Evolutionary conservation across 83 land plant species (phyloP), one percentile per base, ranked within the genome.

Genomic region (Diphasiastrum complanatum): DNA sequence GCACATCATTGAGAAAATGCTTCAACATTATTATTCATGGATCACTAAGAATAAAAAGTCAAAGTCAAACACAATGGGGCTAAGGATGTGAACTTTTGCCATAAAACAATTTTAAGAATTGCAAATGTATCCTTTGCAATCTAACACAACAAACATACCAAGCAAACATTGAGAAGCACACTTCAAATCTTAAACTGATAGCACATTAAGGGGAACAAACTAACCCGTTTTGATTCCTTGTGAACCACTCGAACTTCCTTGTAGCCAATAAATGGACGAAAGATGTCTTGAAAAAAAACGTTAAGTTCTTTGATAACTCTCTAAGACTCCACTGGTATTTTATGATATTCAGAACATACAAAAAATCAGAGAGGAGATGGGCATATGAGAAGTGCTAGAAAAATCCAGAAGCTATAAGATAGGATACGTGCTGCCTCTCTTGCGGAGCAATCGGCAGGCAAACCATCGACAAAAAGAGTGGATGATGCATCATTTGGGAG

Each of bases 171-270:
- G n/a, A n/a, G n/a, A n/a, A n/a, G n/a, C n/a, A n/a, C n/a, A n/a
- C n/a, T n/a, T n/a, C n/a, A n/a, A n/a, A n/a, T n/a, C n/a, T n/a
- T n/a, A n/a, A n/a, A n/a, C n/a, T n/a, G n/a, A n/a, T n/a, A n/a
- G n/a, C n/a, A n/a, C n/a, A n/a, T n/a, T n/a, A n/a, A n/a, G n/a
- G n/a, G n/a, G n/a, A n/a, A n/a, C n/a, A n/a, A 2, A 25, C 69
- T 34, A 36, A 65, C 77, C 61, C 77, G 65, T 36, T 74, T 74
- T 28, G 67, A 73, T 24, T 74, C 77, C 45, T 74, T 74, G 60
- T 70, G 77, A 11, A 74, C 77, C 22, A 74, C 73, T 25, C 77
- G 77, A 31, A 74, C 77, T 68, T 74, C 77, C 47, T 74, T 74
- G 45, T 68, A 74, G 8, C 77, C 77, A 26, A 74, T 53, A 53